phyloP scores from a whole-genome alignment of 306 rosid genomes.

The Castanopsis chinensis region DNA sequence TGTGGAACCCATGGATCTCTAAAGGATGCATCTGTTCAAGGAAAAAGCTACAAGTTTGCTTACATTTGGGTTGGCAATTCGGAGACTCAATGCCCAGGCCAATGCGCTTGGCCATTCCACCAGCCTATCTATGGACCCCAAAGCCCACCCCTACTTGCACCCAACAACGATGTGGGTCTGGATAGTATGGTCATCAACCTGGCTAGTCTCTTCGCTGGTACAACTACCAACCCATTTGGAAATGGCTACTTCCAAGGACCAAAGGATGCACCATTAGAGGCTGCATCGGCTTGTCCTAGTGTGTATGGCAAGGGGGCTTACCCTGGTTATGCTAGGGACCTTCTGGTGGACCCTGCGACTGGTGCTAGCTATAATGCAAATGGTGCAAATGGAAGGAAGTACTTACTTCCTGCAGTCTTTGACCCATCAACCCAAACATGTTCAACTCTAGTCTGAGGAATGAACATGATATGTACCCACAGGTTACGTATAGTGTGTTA shows the following conservation, averaged over 20 bases:
- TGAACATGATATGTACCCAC: not conserved
- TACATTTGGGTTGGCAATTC: conserved; percentile 77
- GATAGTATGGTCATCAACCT: conserved; percentile 62
- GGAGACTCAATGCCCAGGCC: conserved; percentile 59
- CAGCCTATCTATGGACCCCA: conserved; percentile 63
- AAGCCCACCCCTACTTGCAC: conserved; percentile 46
- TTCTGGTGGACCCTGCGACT: conserved; percentile 37
- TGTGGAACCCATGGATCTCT: conserved; percentile 58
- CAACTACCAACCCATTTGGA: conserved; percentile 59
- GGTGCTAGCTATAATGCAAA: conserved; percentile 60
- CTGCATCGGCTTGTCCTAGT: conserved; percentile 58
- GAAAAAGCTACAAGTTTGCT: conserved; percentile 30
- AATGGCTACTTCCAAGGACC: conserved; percentile 68
- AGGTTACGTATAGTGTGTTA: not conserved
- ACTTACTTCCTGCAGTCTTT: conserved; percentile 53
- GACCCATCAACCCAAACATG: conserved; percentile 53
- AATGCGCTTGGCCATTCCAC: conserved; percentile 73
- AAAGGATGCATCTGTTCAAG: not conserved
- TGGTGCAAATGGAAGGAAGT: conserved; percentile 50
- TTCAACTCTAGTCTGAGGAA: conserved; percentile 37
- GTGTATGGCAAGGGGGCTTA: conserved; percentile 57
- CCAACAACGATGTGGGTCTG: conserved; percentile 70
- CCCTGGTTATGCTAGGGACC: conserved; percentile 55
- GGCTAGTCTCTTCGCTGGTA: conserved; percentile 56
- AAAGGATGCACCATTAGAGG: conserved; percentile 57